Percentiles rank a stretch among this genome's conserved stretches.
phyloP scores from a whole-genome alignment of 2,329 filamentous ascomycete species.

The Arthrobotrys musiformis region DNA sequence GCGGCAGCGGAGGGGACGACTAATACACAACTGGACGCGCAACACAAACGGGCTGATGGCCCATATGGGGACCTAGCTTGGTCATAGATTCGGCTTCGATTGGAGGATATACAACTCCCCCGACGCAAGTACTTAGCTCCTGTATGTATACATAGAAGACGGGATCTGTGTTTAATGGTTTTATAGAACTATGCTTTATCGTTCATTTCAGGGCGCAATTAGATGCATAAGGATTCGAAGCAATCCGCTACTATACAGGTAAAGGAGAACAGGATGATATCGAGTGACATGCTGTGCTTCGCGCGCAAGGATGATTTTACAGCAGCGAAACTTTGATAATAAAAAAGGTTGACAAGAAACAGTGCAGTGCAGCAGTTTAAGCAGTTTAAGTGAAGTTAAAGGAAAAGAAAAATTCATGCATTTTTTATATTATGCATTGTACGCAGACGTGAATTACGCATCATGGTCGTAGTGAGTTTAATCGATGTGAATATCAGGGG shows the following conservation, averaged over 20 bases:
- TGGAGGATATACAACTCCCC: too few species aligned
- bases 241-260: conserved; percentile 45
- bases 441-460: background rate
- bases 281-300: conserved; percentile 1
- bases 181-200: conserved; percentile 22
- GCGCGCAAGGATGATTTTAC: conserved; percentile 9
- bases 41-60: conserved; percentile 45
- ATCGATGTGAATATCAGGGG: background rate
- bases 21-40: conserved; percentile 41
- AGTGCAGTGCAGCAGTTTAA: too few species aligned
- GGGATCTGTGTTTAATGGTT: too few species aligned
- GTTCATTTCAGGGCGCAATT: conserved; percentile 19
- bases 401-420: background rate
- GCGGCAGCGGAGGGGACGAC: conserved; percentile 21
- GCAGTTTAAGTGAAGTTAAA: background rate
- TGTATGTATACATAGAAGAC: too few species aligned
- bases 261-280: conserved; percentile 6
- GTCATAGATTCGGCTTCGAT: conserved; percentile 30
- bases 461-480: conserved; percentile 1
- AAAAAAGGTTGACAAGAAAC: background rate
- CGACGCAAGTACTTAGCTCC: too few species aligned
- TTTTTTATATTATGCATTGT: background rate
- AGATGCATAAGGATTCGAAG: conserved; percentile 22
- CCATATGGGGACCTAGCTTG: conserved; percentile 6
- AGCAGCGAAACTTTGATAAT: background rate